Percentiles rank a stretch among this genome's conserved stretches.
phyloP scores from a whole-genome alignment of 1,284 basidiomycete species.

The Taiwanofungus camphoratus region DNA sequence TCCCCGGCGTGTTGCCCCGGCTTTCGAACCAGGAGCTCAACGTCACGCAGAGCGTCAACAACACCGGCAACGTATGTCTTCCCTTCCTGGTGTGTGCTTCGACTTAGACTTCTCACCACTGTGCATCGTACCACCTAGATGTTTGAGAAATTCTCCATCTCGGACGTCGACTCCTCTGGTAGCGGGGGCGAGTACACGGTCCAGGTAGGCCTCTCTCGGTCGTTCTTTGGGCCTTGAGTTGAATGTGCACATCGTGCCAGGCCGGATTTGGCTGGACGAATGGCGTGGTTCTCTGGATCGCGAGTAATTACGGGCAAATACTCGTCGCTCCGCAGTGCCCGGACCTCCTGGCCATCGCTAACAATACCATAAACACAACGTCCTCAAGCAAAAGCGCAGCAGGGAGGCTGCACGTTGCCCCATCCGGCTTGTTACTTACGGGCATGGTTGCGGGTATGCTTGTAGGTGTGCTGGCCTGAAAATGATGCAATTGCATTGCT shows the following conservation, averaged over 20 bases:
- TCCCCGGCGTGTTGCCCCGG: slow-evolving; percentile 61
- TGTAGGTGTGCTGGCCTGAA: no score
- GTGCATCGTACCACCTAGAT: slow-evolving; percentile 46
- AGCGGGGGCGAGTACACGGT: slow-evolving; percentile 84
- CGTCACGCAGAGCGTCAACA: slow-evolving; percentile 60
- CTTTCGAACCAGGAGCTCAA: slow-evolving; percentile 71
- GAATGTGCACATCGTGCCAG: slow-evolving; percentile 23
- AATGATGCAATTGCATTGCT: no score
- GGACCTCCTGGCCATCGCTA: slow-evolving; percentile 24
- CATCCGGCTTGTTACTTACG: no score
- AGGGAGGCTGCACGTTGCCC: no score
- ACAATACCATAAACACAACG: slow-evolving; percentile 6
- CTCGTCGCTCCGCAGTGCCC: slow-evolving; percentile 69
- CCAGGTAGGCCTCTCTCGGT: slow-evolving; percentile 39
- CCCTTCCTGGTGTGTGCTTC: slow-evolving; percentile 4
- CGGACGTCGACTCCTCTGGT: slow-evolving; percentile 80
- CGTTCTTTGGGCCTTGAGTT: not conserved
- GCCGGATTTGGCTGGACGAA: slow-evolving; percentile 92
- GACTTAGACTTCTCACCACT: not conserved
- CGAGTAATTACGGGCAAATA: slow-evolving; percentile 62
- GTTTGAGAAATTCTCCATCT: slow-evolving; percentile 83
- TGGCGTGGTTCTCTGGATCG: slow-evolving; percentile 74
- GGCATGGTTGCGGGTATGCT: no score
- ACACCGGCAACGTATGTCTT: slow-evolving; percentile 63
- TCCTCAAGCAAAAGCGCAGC: slow-evolving; percentile 2